Percentiles rank a stretch among this genome's conserved stretches.
Conservation (phyloP, 805 yeast species). For the Hyphopichia homilentoma region DNA sequence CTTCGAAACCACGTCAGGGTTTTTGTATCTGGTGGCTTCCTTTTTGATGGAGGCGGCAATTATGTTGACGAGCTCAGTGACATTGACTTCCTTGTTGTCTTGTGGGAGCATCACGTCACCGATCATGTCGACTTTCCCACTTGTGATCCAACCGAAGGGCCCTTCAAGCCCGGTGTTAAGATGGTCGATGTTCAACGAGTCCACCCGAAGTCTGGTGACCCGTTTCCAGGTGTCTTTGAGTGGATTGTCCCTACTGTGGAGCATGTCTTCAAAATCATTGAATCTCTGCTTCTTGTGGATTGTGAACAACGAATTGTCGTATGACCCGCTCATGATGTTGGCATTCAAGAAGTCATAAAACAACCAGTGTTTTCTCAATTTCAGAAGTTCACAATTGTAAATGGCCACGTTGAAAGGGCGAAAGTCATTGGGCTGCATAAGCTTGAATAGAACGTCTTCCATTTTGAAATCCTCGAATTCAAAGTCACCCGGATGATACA, state of each 20-base stretch:
- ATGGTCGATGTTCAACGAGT: conserved; percentile 82
- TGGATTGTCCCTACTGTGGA: conserved; percentile 11
- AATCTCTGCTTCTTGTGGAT: conserved; percentile 72
- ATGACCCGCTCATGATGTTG: conserved; percentile 80
- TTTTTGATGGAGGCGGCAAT: conserved; percentile 46
- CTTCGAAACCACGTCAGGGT: conserved; percentile 20
- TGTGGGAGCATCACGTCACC: conserved; percentile 87
- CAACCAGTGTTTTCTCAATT: conserved; percentile 88
- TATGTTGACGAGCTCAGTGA: conserved; percentile 46
- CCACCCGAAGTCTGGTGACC: conserved; percentile 77
- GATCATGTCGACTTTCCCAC: conserved; percentile 88
- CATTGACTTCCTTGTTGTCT: conserved; percentile 48
- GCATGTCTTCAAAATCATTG: conserved; percentile 37
- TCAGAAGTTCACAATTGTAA: conserved; percentile 79
- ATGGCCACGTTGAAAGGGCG: conserved; percentile 84
- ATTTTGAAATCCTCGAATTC: conserved; percentile 79
- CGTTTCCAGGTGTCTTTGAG: conserved; percentile 26
- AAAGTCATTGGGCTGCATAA: conserved; percentile 77
- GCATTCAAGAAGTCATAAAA: conserved; percentile 85
- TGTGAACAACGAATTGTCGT: conserved; percentile 90
- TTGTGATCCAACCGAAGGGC: conserved; percentile 95
- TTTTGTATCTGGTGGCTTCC: conserved; percentile 43
- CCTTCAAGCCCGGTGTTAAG: conserved; percentile 87
- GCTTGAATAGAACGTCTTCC: conserved; percentile 80
- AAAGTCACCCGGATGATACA: conserved; percentile 83